These are phyloP conservation scores for Ceratobasidium sp. DNA, from an alignment of 1,284 basidiomycete genomes.

Conservation along the genomic window DNA sequence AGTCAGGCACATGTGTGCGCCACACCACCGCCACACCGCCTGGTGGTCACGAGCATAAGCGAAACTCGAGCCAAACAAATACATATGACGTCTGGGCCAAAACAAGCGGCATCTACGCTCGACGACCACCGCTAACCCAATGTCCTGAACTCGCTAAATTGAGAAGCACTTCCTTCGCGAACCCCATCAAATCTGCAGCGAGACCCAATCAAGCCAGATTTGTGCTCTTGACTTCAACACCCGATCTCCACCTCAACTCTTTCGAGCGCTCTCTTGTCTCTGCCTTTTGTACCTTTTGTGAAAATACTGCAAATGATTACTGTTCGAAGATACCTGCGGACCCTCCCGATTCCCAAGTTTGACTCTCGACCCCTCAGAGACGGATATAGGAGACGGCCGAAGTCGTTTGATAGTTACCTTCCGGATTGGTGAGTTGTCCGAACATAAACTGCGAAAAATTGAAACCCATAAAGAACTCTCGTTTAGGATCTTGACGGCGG, in stretches of 20 bases:
- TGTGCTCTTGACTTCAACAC: background rate
- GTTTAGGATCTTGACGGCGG: conserved; percentile 27
- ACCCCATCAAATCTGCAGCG: background rate
- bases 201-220: conserved; percentile 1
- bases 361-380: conserved; percentile 8
- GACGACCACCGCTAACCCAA: background rate
- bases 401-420: conserved; percentile 33
- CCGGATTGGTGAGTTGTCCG: conserved; percentile 21
- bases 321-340: conserved; percentile 21
- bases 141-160: background rate
- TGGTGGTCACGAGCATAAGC: too few species aligned
- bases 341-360: conserved; percentile 29
- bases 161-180: background rate
- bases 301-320: background rate
- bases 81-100: background rate
- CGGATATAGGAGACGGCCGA: conserved; percentile 21
- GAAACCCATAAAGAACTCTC: background rate
- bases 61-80: background rate
- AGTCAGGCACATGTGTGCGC: too few species aligned
- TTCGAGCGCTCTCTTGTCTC: background rate
- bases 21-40: too few species aligned
- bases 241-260: too few species aligned
- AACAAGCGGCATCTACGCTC: background rate
- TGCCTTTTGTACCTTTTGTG: background rate
- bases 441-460: background rate